Evolutionary conservation across 352 stramenopile genomes (phyloP).

Genomic region (Phytopythium helicoides): DNA sequence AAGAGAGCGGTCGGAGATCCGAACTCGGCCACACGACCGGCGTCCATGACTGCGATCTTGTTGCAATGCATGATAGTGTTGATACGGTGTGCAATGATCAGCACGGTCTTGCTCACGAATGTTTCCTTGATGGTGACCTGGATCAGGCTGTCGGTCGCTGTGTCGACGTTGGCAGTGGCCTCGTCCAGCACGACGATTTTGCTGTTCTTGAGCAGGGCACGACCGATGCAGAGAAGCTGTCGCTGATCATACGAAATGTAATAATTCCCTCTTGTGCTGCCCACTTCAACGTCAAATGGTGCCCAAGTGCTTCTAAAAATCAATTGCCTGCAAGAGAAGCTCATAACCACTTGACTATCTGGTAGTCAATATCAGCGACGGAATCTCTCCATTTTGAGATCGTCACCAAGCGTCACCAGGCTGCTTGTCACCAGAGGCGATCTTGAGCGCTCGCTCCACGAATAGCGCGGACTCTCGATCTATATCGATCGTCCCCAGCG

Average conservation of each 20-base stretch:
- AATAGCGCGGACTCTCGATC: too few species aligned
- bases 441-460: too few species aligned
- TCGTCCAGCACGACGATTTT: slow-evolving; percentile 95
- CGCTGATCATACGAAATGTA: slow-evolving; percentile 96
- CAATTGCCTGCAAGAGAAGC: too few species aligned
- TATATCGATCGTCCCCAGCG: too few species aligned
- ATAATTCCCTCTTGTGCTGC: slow-evolving; percentile 89
- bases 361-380: too few species aligned
- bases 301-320: too few species aligned
- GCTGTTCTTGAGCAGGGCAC: slow-evolving; percentile 88
- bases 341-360: too few species aligned
- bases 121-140: slow-evolving; percentile 83
- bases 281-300: slow-evolving; percentile 90
- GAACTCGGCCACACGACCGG: slow-evolving; percentile 88
- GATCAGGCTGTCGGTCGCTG: slow-evolving; percentile 57
- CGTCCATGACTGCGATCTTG: slow-evolving; percentile 88
- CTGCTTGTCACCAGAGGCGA: too few species aligned
- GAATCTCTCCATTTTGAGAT: too few species aligned
- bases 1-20: slow-evolving; percentile 82
- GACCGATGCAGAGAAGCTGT: slow-evolving; percentile 95
- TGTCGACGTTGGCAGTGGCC: slow-evolving; percentile 91
- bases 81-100: slow-evolving; percentile 95
- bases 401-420: too few species aligned
- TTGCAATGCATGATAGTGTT: slow-evolving; percentile 94
- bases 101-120: slow-evolving; percentile 87